phyloP scores from a whole-genome alignment of 2,329 filamentous ascomycete species.

The Alternaria sp. region DNA sequence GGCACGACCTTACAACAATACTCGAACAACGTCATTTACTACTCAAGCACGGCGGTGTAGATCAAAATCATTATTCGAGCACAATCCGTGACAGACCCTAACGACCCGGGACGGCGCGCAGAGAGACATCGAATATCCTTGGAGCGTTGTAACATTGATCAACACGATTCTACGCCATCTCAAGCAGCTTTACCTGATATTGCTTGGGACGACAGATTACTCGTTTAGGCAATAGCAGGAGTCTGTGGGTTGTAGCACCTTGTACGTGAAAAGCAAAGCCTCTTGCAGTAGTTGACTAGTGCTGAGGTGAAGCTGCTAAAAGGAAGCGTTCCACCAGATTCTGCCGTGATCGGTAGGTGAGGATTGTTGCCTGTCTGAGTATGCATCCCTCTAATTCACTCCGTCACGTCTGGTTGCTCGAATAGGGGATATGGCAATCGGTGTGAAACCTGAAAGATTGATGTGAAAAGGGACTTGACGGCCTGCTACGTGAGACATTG shows the following conservation, averaged over 20 bases:
- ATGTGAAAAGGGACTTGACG: no score
- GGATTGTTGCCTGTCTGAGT: neutral
- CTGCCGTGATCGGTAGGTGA: neutral
- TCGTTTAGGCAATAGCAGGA: neutral
- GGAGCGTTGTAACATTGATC: neutral
- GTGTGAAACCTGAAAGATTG: no score
- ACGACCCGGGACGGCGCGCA: neutral
- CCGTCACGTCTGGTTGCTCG: no score
- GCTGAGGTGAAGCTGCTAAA: neutral
- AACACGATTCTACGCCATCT: neutral
- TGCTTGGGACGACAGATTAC: neutral
- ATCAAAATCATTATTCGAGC: neutral
- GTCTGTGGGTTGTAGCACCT: neutral
- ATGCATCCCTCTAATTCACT: neutral
- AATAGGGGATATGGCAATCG: no score
- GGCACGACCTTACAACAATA: neutral
- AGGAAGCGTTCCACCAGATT: neutral
- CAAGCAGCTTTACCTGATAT: neutral
- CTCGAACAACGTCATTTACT: neutral
- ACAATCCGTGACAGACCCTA: neutral
- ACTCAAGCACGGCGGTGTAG: neutral
- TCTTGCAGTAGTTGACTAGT: neutral
- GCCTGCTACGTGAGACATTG: no score
- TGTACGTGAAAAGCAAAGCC: conserved; percentile 1
- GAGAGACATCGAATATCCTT: neutral